phyloP scores from a whole-genome alignment of 768 basidiomycete genomes.

The Leucocoprinus sp. region DNA sequence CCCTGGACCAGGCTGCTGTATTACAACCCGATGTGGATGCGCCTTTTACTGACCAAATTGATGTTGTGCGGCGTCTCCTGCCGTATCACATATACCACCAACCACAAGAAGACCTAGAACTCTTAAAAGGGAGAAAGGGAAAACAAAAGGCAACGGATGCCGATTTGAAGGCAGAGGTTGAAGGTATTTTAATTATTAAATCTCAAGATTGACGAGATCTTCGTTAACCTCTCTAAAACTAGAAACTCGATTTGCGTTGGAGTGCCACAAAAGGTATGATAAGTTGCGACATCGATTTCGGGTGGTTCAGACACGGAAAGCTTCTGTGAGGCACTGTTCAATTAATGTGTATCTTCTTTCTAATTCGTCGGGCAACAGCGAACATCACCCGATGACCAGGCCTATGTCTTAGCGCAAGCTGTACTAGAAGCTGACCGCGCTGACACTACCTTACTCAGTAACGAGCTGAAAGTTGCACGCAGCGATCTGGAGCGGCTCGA shows the following conservation, averaged over 20 bases:
- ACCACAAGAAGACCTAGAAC: conserved; percentile 53
- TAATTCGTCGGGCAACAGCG: conserved; percentile 33
- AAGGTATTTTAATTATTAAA: conserved; percentile 34
- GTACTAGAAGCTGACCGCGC: conserved; percentile 59
- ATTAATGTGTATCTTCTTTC: not conserved
- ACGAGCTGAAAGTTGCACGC: conserved; percentile 54
- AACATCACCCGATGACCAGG: conserved; percentile 51
- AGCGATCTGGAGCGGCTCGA: conserved; percentile 61
- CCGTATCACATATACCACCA: conserved; percentile 80
- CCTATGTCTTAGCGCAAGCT: conserved; percentile 54
- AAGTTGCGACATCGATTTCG: conserved; percentile 52
- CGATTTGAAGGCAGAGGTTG: conserved; percentile 40
- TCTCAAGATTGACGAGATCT: too few relatives aligned
- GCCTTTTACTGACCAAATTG: conserved; percentile 53
- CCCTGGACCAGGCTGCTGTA: conserved; percentile 53
- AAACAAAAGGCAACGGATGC: conserved; percentile 49
- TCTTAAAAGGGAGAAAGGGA: conserved; percentile 37
- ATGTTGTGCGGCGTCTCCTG: conserved; percentile 63
- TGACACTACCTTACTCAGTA: conserved; percentile 47
- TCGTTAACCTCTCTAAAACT: too few relatives aligned
- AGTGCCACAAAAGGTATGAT: conserved; percentile 52
- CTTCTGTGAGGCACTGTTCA: conserved; percentile 38
- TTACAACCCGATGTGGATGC: conserved; percentile 61
- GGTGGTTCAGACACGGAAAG: conserved; percentile 42
- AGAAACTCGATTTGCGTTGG: conserved; percentile 69